phyloP scores from a whole-genome alignment of 2,329 filamentous ascomycete genomes.

The Fusarium transvaalense region DNA sequence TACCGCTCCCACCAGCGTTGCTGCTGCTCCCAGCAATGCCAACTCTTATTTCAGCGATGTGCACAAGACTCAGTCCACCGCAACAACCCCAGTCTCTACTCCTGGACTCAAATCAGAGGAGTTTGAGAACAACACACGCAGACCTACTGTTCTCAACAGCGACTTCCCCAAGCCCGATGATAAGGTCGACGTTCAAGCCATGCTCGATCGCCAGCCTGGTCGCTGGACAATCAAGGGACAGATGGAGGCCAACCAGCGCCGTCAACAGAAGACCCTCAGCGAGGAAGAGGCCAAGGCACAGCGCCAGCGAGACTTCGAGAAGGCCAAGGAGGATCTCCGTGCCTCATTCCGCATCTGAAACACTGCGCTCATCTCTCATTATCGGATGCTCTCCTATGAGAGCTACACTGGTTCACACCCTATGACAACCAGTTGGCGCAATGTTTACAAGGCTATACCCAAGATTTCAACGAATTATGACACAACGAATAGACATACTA shows the following conservation, averaged over 20 bases:
- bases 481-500: constrained; percentile 36
- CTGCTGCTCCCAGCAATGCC: constrained; percentile 30
- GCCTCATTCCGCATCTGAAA: constrained; percentile 41
- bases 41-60: constrained; percentile 34
- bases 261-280: constrained; percentile 34
- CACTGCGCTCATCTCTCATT: background rate
- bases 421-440: constrained; percentile 33
- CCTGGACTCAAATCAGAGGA: constrained; percentile 38
- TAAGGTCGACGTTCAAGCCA: constrained; percentile 58
- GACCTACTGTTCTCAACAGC: constrained; percentile 50
- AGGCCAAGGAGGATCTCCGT: constrained; percentile 62
- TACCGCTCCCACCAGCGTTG: constrained; percentile 27
- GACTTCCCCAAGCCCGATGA: constrained; percentile 57
- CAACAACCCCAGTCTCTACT: constrained; percentile 41
- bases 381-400: background rate
- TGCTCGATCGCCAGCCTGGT: constrained; percentile 59
- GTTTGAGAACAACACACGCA: constrained; percentile 13
- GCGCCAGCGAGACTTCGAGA: constrained; percentile 58
- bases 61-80: constrained; percentile 43
- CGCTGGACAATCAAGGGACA: constrained; percentile 57
- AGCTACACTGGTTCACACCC: constrained; percentile 1
- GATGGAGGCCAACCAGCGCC: constrained; percentile 51
- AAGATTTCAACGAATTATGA: constrained; percentile 43
- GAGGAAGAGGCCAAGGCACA: constrained; percentile 52
- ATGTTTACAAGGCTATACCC: constrained; percentile 42